Conservation (phyloP, 345 rosid species). For the Rhizophora mangle region DNA sequence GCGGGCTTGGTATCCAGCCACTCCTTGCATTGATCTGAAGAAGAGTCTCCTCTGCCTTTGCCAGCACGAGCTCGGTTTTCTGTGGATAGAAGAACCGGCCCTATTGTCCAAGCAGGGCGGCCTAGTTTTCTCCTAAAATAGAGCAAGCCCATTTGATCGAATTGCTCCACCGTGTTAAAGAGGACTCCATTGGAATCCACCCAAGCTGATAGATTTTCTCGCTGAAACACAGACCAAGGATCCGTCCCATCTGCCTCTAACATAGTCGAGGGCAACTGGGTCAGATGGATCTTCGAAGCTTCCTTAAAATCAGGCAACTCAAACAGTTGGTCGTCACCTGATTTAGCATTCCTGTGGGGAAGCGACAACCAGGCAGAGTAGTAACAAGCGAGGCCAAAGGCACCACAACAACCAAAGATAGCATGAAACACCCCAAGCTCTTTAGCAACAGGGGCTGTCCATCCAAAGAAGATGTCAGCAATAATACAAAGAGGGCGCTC, state of each 20-base stretch:
- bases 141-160: slow-evolving; percentile 44
- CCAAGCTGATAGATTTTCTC: slow-evolving; percentile 42
- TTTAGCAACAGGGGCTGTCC: slow-evolving; percentile 51
- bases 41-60: slow-evolving; percentile 16
- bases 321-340: slow-evolving; percentile 42
- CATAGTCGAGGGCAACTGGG: slow-evolving; percentile 44
- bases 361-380: slow-evolving; percentile 51
- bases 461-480: slow-evolving; percentile 59
- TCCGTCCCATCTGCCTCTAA: slow-evolving; percentile 51
- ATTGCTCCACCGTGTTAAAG: slow-evolving; percentile 58
- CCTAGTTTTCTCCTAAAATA: slow-evolving; percentile 49
- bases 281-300: slow-evolving; percentile 42
- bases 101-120: slow-evolving; percentile 50
- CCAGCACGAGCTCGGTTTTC: slow-evolving; percentile 22
- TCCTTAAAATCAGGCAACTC: slow-evolving; percentile 50
- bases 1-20: slow-evolving; percentile 67
- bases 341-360: slow-evolving; percentile 29
- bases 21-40: slow-evolving; percentile 24
- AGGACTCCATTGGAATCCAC: slow-evolving; percentile 46
- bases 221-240: slow-evolving; percentile 44
- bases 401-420: slow-evolving; percentile 44
- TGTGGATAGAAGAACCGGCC: slow-evolving; percentile 49
- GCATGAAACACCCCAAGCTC: slow-evolving; percentile 52
- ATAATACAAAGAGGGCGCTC: slow-evolving; percentile 40
- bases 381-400: slow-evolving; percentile 58